These are phyloP conservation scores for Trametes coccinea DNA, from an alignment of 768 basidiomycete genomes.

Conservation along the genomic window DNA sequence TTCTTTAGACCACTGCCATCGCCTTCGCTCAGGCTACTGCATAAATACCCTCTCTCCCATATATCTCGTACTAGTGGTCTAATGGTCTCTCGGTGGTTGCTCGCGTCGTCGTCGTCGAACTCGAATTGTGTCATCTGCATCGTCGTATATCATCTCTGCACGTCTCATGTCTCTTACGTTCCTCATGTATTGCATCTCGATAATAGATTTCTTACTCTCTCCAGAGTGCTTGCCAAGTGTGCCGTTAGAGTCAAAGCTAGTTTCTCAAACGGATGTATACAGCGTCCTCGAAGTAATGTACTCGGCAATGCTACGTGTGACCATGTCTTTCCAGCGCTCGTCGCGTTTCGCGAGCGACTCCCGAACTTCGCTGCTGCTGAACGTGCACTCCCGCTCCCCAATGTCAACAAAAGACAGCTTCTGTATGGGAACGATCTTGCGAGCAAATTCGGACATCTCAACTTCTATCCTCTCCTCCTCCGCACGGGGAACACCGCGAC, in stretches of 20 bases:
- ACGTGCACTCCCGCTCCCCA: conserved; percentile 50
- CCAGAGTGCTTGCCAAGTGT: background rate
- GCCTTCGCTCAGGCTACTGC: conserved; percentile 80
- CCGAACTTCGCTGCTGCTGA: conserved; percentile 74
- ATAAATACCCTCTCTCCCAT: conserved; percentile 22
- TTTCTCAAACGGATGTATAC: conserved; percentile 34
- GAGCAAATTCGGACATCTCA: conserved; percentile 36
- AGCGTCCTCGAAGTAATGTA: conserved; percentile 53
- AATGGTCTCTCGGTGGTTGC: conserved; percentile 1
- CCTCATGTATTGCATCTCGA: conserved; percentile 1
- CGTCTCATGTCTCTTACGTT: conserved; percentile 9
- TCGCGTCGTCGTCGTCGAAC: conserved; percentile 8
- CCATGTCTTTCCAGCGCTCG: conserved; percentile 47
- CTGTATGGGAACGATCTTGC: conserved; percentile 50
- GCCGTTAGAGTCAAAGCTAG: too few species aligned
- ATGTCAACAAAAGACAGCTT: conserved; percentile 65
- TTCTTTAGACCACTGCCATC: conserved; percentile 71
- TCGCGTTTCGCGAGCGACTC: conserved; percentile 38
- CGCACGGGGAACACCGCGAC: conserved; percentile 20
- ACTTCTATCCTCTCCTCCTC: conserved; percentile 34
- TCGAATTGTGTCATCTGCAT: background rate
- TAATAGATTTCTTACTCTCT: conserved; percentile 13
- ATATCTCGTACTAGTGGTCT: conserved; percentile 5
- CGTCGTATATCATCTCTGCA: conserved; percentile 10
- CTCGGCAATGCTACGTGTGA: conserved; percentile 45